Percentiles rank a stretch among this genome's conserved stretches.
phyloP scores from a whole-genome alignment of 352 stramenopile species.

The Achlya hypogyna region DNA sequence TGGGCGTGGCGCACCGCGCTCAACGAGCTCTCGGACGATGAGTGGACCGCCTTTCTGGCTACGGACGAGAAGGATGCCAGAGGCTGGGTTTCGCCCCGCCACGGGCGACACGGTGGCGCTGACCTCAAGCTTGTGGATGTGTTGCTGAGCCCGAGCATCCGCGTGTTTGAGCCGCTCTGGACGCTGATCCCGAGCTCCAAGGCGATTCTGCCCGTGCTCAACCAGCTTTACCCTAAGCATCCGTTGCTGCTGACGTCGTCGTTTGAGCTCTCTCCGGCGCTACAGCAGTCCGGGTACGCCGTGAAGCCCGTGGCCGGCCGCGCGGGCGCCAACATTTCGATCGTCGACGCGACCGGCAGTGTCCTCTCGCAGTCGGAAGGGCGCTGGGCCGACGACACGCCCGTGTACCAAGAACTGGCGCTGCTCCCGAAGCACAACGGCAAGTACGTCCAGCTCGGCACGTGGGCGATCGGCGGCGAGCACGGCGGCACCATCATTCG shows the following conservation, averaged over 20 bases:
- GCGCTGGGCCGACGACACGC: neutral
- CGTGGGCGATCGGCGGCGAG: neutral
- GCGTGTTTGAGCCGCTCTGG: slow-evolving; percentile 15
- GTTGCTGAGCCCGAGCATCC: neutral
- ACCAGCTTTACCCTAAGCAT: slow-evolving; percentile 1
- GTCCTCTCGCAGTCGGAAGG: neutral
- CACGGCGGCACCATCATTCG: neutral
- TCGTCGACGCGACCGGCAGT: neutral
- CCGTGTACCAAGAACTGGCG: slow-evolving; percentile 8
- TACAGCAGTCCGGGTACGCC: neutral
- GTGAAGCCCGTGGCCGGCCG: slow-evolving; percentile 1
- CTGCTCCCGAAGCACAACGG: neutral
- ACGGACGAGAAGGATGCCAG: neutral
- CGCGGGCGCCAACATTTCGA: slow-evolving; percentile 3
- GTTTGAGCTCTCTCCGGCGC: slow-evolving; percentile 1
- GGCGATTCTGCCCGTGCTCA: slow-evolving; percentile 2
- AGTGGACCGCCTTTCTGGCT: neutral
- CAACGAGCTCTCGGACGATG: slow-evolving; percentile 8
- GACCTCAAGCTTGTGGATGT: neutral
- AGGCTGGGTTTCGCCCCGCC: neutral
- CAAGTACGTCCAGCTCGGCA: slow-evolving; percentile 9
- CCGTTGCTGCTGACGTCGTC: slow-evolving; percentile 5
- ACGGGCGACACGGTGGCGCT: neutral
- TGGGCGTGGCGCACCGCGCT: slow-evolving; percentile 10
- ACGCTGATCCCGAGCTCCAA: neutral